Evolutionary conservation across 495 filamentous ascomycete genomes (phyloP), one percentile per base, ranked within the genome.

Genomic region (Penicillium ochrochloron): DNA sequence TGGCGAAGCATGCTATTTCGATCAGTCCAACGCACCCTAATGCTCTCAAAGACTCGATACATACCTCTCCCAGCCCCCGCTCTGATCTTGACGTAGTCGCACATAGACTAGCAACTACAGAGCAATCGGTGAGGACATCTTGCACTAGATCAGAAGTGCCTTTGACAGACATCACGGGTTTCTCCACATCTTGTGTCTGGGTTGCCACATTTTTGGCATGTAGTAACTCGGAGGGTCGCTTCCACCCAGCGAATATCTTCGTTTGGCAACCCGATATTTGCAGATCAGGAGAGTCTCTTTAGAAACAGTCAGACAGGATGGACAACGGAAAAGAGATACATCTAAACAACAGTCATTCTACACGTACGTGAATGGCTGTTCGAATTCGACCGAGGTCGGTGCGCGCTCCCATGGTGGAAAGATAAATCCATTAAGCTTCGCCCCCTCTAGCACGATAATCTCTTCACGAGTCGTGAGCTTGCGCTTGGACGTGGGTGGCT

Each of bases 41-140:
- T 1, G 10, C 0, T 25, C 23, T 6, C n/a, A 56, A 61, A 35
- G 2, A 31, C 23, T 9, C 6, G 7, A 46, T 9, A 21, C 65
- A 37, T 80, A 90, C 89, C 78, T 85, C 81, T 42, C 78, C 74
- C 68, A 88, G 75, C 5, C 88, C 88, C 27, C 83, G 84, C 66
- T 86, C 86, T 31, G 81, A 77, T 67, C 89, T 83, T n/a, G 89
- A 83, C 44, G 88, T 88, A 10, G 83, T 88, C 54, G 94, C 93
- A 71, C 93, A 97, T 12, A 99, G 84, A 76, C 94, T 97, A 6
- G 96, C 95, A 44, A 99, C 93, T 7, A 99, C 93, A 6, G 95
- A 98, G 69, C 95, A 99, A 69, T 99, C 95, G 3, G 93, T 93
- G 21, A 94, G 89, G 44, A 96, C 83, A 73, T 98, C 95, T 77